phyloP scores from a whole-genome alignment of 2,329 filamentous ascomycete genomes.

The Fusarium temperatum region DNA sequence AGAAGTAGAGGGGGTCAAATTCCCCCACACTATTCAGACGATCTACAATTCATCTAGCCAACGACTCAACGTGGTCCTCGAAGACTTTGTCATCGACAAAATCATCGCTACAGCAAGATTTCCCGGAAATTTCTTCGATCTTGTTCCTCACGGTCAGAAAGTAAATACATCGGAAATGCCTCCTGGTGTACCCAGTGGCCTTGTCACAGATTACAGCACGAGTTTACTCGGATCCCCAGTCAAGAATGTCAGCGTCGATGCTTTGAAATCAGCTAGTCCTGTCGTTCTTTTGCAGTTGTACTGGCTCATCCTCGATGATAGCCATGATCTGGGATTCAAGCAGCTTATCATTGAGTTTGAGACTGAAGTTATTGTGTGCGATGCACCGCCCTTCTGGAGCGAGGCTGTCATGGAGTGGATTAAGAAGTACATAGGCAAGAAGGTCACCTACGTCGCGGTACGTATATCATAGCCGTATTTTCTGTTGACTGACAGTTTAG shows the following conservation, averaged over 20 bases:
- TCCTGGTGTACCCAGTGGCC: neutral
- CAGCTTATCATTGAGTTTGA: conserved; percentile 30
- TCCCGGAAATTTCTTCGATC: neutral
- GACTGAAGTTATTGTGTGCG: conserved; percentile 18
- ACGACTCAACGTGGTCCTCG: conserved; percentile 2
- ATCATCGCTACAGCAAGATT: neutral
- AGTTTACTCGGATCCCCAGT: conserved; percentile 17
- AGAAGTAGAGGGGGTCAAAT: neutral
- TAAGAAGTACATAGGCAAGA: conserved; percentile 3
- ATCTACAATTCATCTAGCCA: conserved; percentile 10
- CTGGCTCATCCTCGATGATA: conserved; percentile 20
- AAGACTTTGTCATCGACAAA: conserved; percentile 18
- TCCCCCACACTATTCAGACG: conserved; percentile 15
- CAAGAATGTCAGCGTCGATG: neutral
- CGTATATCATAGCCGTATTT: accelerated
- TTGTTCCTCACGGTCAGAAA: neutral
- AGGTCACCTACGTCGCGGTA: conserved; percentile 13
- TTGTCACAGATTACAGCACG: conserved; percentile 20
- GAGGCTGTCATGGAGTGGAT: conserved; percentile 19
- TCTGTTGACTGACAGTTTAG: neutral
- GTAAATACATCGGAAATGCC: neutral
- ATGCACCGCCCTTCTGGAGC: conserved; percentile 11
- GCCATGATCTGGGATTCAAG: conserved; percentile 6
- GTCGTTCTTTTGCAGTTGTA: neutral
- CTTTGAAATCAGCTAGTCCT: neutral